Evolutionary conservation across 2,329 filamentous ascomycete genomes (phyloP).

Genomic region (Fusarium tupiense): DNA sequence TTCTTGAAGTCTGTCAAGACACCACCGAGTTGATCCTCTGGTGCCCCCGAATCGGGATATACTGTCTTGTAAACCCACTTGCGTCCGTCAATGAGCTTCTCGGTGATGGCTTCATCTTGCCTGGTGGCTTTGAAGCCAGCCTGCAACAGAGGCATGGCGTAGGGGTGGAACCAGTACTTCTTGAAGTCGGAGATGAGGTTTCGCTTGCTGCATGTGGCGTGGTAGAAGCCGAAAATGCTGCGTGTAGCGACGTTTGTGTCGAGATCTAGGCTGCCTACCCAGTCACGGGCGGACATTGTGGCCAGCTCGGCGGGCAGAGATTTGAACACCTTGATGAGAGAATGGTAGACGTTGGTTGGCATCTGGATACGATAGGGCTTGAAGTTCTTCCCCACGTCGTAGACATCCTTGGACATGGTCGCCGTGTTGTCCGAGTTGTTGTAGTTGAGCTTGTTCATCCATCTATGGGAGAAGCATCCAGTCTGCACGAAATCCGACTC

Average conservation of each 20-base stretch:
- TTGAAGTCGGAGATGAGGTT: conserved; percentile 46
- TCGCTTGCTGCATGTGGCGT: conserved; percentile 53
- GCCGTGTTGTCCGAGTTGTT: conserved; percentile 19
- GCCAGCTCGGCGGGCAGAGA: conserved; percentile 5
- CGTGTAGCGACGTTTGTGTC: conserved; percentile 44
- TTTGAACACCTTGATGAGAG: conserved; percentile 13
- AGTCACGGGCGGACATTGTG: conserved; percentile 20
- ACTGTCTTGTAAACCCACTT: conserved; percentile 41
- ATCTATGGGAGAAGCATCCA: conserved; percentile 18
- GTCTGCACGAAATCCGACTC: conserved; percentile 33
- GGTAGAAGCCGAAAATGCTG: conserved; percentile 50
- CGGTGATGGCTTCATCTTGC: conserved; percentile 36
- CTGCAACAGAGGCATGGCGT: conserved; percentile 44
- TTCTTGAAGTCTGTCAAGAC: conserved; percentile 33
- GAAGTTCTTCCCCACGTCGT: conserved; percentile 17
- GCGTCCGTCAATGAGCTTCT: conserved; percentile 45
- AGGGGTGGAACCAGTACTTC: conserved; percentile 53
- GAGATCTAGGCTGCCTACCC: conserved; percentile 15
- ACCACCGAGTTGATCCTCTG: conserved; percentile 27
- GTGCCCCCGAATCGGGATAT: conserved; percentile 9
- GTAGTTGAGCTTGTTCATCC: conserved; percentile 27
- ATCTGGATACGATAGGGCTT: conserved; percentile 23
- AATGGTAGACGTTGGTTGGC: conserved; percentile 21
- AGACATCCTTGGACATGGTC: conserved; percentile 17
- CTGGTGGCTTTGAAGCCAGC: conserved; percentile 42